Percentiles rank a stretch among this genome's conserved stretches.
Evolutionary conservation across 2,329 filamentous ascomycete genomes (phyloP).

Genomic region (Calonectria crousiana): DNA sequence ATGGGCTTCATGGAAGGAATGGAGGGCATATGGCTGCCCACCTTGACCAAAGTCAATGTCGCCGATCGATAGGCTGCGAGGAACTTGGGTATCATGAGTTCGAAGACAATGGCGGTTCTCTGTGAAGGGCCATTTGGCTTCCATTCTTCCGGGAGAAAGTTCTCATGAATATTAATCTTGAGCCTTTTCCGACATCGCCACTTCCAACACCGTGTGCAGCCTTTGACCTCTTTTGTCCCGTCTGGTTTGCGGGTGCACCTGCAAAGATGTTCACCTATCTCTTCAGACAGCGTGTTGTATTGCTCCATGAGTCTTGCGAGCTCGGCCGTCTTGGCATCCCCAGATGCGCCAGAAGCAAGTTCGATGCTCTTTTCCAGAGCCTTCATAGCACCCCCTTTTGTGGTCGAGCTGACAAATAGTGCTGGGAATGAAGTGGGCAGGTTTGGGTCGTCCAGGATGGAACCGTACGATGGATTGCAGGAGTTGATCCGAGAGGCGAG

Average conservation of each 20-base stretch:
- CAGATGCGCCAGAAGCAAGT: neutral
- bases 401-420: constrained; percentile 7
- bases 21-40: neutral
- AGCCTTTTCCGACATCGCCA: constrained; percentile 43
- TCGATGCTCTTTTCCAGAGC: constrained; percentile 3
- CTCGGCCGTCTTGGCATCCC: constrained; percentile 2
- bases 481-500: constrained; percentile 33
- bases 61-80: neutral
- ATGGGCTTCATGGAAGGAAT: neutral
- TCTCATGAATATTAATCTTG: constrained; percentile 53
- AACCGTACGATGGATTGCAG: constrained; percentile 40
- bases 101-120: constrained; percentile 42
- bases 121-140: constrained; percentile 56
- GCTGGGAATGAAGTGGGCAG: neutral
- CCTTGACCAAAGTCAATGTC: neutral
- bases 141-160: constrained; percentile 51
- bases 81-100: neutral
- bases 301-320: neutral
- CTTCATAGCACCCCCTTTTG: neutral
- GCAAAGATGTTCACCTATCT: constrained; percentile 22
- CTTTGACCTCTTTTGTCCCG: neutral
- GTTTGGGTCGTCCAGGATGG: constrained; percentile 61
- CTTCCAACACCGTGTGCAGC: constrained; percentile 52
- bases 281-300: constrained; percentile 35
- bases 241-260: constrained; percentile 22